Evolutionary conservation across 768 basidiomycete genomes (phyloP).

Genomic region (button mushroom (Agaricus bisporus)): DNA sequence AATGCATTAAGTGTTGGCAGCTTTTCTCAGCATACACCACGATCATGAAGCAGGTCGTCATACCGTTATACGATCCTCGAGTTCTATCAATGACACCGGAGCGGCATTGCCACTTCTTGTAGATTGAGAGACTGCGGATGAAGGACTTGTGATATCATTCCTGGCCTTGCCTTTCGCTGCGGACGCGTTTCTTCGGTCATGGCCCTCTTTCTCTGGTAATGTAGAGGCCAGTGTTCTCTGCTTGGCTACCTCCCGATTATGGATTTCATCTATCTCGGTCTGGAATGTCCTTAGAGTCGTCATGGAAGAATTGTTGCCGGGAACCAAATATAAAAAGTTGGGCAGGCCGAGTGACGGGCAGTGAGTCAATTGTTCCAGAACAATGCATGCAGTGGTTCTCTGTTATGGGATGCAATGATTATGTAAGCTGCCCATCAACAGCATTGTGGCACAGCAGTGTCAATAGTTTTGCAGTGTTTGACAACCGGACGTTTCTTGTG

Average conservation of each 20-base stretch:
- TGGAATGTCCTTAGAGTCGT: constrained; percentile 59
- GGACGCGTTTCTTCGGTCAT: constrained; percentile 26
- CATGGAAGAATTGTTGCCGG: constrained; percentile 23
- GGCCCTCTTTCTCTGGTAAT: constrained; percentile 24
- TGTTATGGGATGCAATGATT: not conserved
- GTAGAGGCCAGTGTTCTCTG: constrained; percentile 34
- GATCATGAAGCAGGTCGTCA: constrained; percentile 2
- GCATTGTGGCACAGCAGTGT: not conserved
- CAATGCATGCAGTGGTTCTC: not conserved
- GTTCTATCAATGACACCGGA: constrained; percentile 31
- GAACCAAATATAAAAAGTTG: not conserved
- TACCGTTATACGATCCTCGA: constrained; percentile 53
- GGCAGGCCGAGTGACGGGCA: constrained; percentile 5
- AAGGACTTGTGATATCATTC: constrained; percentile 21
- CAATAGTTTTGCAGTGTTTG: not conserved
- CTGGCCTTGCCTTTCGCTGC: constrained; percentile 37
- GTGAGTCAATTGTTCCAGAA: not conserved
- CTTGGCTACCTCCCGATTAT: constrained; percentile 58
- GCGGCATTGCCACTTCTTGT: constrained; percentile 7
- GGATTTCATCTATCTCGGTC: constrained; percentile 73
- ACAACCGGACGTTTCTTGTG: not conserved
- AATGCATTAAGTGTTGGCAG: not conserved
- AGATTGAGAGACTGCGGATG: not conserved
- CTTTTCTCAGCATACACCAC: constrained; percentile 7
- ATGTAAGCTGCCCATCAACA: not conserved